Evolutionary conservation across 202 grass and related monocot genomes (phyloP), one percentile per base, ranked within the genome.

Genomic region (Brachypodium distachyon): DNA sequence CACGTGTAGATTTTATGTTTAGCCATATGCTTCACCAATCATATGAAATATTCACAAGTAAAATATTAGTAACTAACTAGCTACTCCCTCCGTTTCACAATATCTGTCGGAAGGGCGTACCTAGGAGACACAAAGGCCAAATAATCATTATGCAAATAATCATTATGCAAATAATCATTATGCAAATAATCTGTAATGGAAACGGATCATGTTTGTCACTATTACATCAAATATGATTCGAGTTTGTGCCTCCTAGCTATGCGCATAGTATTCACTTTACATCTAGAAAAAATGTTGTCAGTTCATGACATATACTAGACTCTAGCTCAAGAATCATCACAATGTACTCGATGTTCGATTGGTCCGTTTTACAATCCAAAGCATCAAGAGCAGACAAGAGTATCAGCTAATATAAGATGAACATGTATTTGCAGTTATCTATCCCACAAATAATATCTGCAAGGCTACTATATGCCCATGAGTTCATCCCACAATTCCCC

Each of bases 1-100:
- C n/a, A 68, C 41, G 40, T 68, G 29, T 36, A 73, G 28, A 85
- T 56, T 64, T 46, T 14, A 70, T 61, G 55, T 50, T 63, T 63
- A 39, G 22, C 12, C 23, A 29, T 81, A 57, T 5, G 33, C 23
- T 7, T 51, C 55, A 60, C 37, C 14, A 25, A 70, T 37, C 53
- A 73, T 52, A 41, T 67, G 6, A 76, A 31, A 76, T 61, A 61
- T 46, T 34, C 7, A 3, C 40, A 23, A 47, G 12, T 21, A 60
- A 61, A 46, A 34, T 76, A 47, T 77, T 53, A 29, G 21, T 68
- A 67, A 21, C 25, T 79, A 79, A 33, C 26, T 68, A 67, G 47
- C 48, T 68, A 67, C 39, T 18, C 41, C 26, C 65, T 68, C 41
- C 65, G 31, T 68, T 42, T 68, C 41, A 68, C 41, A 44, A 42